These are phyloP conservation scores for Rhodocollybia butyracea DNA, from an alignment of 768 basidiomycete species.

Conservation along the genomic window DNA sequence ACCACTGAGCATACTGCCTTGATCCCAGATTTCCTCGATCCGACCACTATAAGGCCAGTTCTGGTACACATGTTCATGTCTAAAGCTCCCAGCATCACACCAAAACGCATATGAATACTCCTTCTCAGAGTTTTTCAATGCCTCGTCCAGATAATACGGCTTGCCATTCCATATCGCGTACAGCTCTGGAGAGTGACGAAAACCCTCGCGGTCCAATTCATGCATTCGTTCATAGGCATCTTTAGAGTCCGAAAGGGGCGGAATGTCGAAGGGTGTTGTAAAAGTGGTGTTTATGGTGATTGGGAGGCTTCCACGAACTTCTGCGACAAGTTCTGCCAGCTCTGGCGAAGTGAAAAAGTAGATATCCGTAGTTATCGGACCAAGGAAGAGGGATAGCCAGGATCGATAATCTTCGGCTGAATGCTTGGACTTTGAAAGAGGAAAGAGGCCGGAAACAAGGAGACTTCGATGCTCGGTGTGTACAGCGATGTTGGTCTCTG, in stretches of 20 bases:
- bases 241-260: slow-evolving; percentile 34
- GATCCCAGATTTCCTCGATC: slow-evolving; percentile 35
- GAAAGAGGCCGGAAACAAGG: slow-evolving; percentile 55
- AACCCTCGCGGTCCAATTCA: slow-evolving; percentile 39
- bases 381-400: slow-evolving; percentile 46
- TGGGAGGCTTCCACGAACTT: slow-evolving; percentile 27
- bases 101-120: slow-evolving; percentile 55
- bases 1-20: slow-evolving; percentile 27
- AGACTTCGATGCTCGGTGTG: slow-evolving; percentile 26
- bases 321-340: slow-evolving; percentile 28
- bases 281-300: slow-evolving; percentile 46
- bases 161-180: slow-evolving; percentile 59
- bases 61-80: slow-evolving; percentile 37
- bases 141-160: slow-evolving; percentile 45
- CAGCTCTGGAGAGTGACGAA: slow-evolving; percentile 41
- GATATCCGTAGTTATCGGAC: slow-evolving; percentile 41
- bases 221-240: slow-evolving; percentile 40
- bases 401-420: slow-evolving; percentile 36
- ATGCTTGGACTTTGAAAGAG: slow-evolving; percentile 48
- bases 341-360: slow-evolving; percentile 51
- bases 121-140: slow-evolving; percentile 28
- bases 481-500: not conserved
- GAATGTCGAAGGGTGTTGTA: slow-evolving; percentile 42
- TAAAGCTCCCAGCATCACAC: slow-evolving; percentile 55
- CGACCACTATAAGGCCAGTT: slow-evolving; percentile 46